Evolutionary conservation across 108 stramenopile species (phyloP).

Genomic region (Cylindrotheca fusiformis): DNA sequence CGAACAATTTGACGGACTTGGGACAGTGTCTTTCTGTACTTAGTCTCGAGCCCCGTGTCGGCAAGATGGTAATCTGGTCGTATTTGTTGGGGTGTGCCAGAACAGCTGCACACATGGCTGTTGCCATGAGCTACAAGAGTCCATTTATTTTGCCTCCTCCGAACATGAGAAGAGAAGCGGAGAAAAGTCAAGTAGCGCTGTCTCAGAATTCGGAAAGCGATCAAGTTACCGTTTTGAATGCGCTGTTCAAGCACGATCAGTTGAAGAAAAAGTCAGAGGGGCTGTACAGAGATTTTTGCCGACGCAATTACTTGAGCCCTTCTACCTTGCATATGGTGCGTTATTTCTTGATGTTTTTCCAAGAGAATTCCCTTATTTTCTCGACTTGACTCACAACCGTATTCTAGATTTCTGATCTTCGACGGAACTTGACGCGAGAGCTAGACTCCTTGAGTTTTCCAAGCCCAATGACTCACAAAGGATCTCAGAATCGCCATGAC

Average conservation of each 20-base stretch:
- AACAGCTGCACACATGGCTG: constrained; percentile 59
- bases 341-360: too few species aligned
- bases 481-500: constrained; percentile 62
- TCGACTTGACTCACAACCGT: too few species aligned
- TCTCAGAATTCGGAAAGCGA: constrained; percentile 64
- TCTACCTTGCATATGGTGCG: constrained; percentile 47
- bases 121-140: constrained; percentile 61
- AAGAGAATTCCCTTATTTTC: too few species aligned
- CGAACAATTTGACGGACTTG: constrained; percentile 71
- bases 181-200: constrained; percentile 49
- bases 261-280: constrained; percentile 30
- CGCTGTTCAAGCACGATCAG: constrained; percentile 45
- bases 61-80: constrained; percentile 77
- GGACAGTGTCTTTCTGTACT: constrained; percentile 62
- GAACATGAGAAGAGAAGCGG: constrained; percentile 41
- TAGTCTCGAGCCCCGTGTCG: constrained; percentile 63
- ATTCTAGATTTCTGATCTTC: constrained; percentile 55
- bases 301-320: constrained; percentile 50
- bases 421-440: constrained; percentile 56
- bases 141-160: constrained; percentile 66
- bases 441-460: constrained; percentile 53
- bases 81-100: constrained; percentile 59
- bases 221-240: constrained; percentile 66
- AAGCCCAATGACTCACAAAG: constrained; percentile 10
- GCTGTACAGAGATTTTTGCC: constrained; percentile 51